A percentile compares a stretch with the other conserved stretches of the same genome.
Evolutionary conservation across 805 yeast genomes (phyloP).

Genomic region (Cyberlindnera xishuangbannaensis): DNA sequence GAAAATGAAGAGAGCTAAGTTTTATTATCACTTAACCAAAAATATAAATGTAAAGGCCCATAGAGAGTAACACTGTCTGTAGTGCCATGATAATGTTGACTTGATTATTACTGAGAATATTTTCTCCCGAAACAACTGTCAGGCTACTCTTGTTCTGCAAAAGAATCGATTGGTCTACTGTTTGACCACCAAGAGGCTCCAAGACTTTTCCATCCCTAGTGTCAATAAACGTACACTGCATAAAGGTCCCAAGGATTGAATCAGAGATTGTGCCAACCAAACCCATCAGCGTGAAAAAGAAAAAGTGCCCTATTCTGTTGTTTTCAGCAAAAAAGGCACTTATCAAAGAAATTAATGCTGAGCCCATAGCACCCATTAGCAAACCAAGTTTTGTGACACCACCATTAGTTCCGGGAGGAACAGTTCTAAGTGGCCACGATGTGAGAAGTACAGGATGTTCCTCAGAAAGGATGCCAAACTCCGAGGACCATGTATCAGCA

Average conservation of each 20-base stretch:
- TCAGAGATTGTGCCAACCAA: slow-evolving; percentile 34
- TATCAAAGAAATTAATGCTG: slow-evolving; percentile 29
- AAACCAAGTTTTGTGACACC: slow-evolving; percentile 36
- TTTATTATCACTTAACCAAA: slow-evolving; percentile 2
- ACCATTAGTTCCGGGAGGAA: slow-evolving; percentile 44
- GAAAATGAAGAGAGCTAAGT: slow-evolving; percentile 7
- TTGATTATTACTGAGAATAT: slow-evolving; percentile 35
- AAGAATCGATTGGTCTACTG: slow-evolving; percentile 24
- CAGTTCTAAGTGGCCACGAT: slow-evolving; percentile 27
- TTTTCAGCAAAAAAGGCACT: slow-evolving; percentile 23
- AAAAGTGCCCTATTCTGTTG: slow-evolving; percentile 14
- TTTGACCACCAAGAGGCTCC: slow-evolving; percentile 30
- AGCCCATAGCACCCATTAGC: slow-evolving; percentile 31
- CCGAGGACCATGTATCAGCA: slow-evolving; percentile 44
- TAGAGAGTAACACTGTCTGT: slow-evolving; percentile 24
- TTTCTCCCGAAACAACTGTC: slow-evolving; percentile 28
- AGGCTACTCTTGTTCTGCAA: slow-evolving; percentile 14
- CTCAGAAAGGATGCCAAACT: slow-evolving; percentile 37
- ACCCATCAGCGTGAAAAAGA: slow-evolving; percentile 29
- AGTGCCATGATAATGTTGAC: slow-evolving; percentile 34
- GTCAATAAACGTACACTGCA: slow-evolving; percentile 33
- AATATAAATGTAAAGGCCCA: slow-evolving; percentile 21
- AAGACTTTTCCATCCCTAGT: slow-evolving; percentile 23
- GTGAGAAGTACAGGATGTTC: slow-evolving; percentile 35
- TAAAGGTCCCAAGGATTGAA: slow-evolving; percentile 36